Evolutionary conservation across 129 eudicot genomes (phyloP), one percentile per base, ranked within the genome.

Genomic region (Saposhnikovia divaricata): DNA sequence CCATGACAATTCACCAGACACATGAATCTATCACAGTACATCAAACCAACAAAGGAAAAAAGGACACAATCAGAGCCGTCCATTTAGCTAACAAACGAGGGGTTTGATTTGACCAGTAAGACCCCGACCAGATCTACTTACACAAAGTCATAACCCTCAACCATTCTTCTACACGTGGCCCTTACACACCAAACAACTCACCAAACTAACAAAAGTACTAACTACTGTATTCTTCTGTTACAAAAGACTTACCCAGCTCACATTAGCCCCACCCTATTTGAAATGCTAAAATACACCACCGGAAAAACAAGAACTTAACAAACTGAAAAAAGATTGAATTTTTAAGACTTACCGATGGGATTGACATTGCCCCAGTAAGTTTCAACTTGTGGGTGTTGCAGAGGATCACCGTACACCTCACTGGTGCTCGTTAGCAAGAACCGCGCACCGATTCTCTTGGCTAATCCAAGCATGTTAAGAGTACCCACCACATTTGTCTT

Each of bases 291-390:
- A 39, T 71, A 71, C 19, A 39, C 75, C 75, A n/a, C 75, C 75
- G 25, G 47, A 37, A 39, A 39, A 71, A 37, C 25, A 71, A 39
- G 21, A 39, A 34, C 75, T 23, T 8, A 72, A 74, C 3, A 2
- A 75, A 1, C 0, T n/a, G 8, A 12, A 46, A 27, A 15, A 27
- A 23, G 1, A 15, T 7, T 6, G n/a, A 45, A n/a, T 9, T 10
- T n/a, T 23, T 0, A 9, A 46, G 14, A 75, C 61, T 2, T 27
- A 75, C 78, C 78, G 13, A 82, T 82, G 31, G 85, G 85, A 71
- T 82, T 82, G 2, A 82, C 85, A 57, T 82, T 82, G 27, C 85
- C 85, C 85, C 85, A 82, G 78, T 82, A 82, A 69, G 85, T 82
- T 40, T 82, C 85, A 3, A 77, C 79, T 59, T 82, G 85, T 47